Base-by-base conservation (phyloP, 805 yeast genomes). In the Wickerhamiella vanderwaltii region DNA sequence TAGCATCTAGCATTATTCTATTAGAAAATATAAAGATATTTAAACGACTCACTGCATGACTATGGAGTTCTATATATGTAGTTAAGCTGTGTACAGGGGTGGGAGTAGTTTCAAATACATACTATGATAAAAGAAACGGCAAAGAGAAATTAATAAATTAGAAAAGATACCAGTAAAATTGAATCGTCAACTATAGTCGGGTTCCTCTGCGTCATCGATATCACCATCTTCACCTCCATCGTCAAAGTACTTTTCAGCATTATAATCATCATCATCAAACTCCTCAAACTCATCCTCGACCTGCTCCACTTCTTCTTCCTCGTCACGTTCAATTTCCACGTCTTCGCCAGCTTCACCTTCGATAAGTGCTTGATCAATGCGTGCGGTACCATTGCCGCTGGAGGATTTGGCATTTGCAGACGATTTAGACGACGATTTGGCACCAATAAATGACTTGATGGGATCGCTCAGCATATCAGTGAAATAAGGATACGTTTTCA, bases 231-330 rank as follows among this genome's bases (percentile, higher is more conserved):
- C 68, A 30, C 71, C 77, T 39, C 75, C 79, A 48, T 78, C 83
- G 33, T 79, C 86, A 53, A 79, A 79, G 60, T 79, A 79, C 58
- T 74, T 75, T 51, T 79, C 88, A 6, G 88, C 88, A 52, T 79
- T 79, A 53, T 79, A 79, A 56, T 78, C 85, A 53, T 77, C 83
- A 50, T 79, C 86, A 19, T 79, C 85, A 43, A 78, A 80, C 48
- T 77, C 85, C 46, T 60, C 64, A 46, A 77, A 82, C 47, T 78
- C 85, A 51, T 78, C 84, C 19, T 37, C 40, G 9, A 29, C 40
- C 16, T 64, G 61, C n/a, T 73, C 80, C 9, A 22, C 24, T 16
- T 73, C 78, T 9, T 62, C 58, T 5, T 58, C 66, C 11, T 54
- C 62, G 5, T 61, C 66, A 1, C 55, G 59, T 13, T 58, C 63